A percentile compares a stretch with the other conserved stretches of the same genome.
phyloP scores from a whole-genome alignment of 257 asterid species.

The Solanum megistacrolobum region DNA sequence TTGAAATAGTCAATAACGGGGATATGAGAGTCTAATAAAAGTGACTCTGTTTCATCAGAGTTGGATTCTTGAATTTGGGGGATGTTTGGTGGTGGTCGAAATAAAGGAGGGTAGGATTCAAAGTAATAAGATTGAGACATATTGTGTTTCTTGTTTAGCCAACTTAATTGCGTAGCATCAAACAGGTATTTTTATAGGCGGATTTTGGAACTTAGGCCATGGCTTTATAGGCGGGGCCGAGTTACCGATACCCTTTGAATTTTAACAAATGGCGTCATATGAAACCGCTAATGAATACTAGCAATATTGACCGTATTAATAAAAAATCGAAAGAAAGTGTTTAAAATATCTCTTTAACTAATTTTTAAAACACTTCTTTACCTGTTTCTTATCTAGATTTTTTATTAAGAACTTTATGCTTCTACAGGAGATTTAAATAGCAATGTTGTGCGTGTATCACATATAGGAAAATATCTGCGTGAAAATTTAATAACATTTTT shows the following conservation, averaged over 20 bases:
- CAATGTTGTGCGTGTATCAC: not conserved
- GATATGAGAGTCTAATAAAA: slow-evolving; percentile 9
- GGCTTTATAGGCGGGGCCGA: not conserved
- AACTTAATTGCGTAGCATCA: not conserved
- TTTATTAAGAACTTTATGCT: too few relatives aligned
- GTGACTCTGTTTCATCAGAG: not conserved
- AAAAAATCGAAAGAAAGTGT: not conserved
- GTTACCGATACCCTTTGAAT: not conserved
- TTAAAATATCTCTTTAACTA: not conserved
- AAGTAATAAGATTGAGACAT: slow-evolving; percentile 2
- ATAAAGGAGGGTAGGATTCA: slow-evolving; percentile 63
- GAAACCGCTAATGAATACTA: not conserved
- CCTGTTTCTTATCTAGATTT: too few relatives aligned
- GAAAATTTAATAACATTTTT: too few relatives aligned
- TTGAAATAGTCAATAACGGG: slow-evolving; percentile 50
- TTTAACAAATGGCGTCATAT: not conserved
- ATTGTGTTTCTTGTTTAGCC: not conserved
- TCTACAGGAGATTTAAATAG: not conserved
- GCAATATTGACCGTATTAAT: not conserved
- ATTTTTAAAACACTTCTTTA: too few relatives aligned
- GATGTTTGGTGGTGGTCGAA: slow-evolving; percentile 23
- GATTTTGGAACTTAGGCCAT: not conserved
- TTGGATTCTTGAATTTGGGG: not conserved
- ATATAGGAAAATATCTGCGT: not conserved
- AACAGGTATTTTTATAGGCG: not conserved